These are phyloP conservation scores for Zymoseptoria crescenta DNA, from an alignment of 2,329 filamentous ascomycete species.

Conservation along the genomic window DNA sequence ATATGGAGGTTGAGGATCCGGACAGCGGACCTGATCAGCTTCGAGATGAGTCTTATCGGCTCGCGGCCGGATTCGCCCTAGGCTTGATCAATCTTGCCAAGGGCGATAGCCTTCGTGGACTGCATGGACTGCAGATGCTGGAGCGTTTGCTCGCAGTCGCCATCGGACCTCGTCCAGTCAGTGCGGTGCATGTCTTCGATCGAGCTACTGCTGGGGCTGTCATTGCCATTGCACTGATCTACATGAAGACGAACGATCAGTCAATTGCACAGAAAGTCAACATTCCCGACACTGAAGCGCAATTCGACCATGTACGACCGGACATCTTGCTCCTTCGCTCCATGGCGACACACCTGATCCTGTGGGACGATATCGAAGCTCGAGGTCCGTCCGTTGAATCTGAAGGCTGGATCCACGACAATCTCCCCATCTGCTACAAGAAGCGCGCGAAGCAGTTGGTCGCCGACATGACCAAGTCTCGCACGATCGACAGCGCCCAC, in stretches of 20 bases:
- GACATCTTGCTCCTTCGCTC: slow-evolving; percentile 88
- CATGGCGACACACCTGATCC: slow-evolving; percentile 79
- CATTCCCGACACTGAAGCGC: slow-evolving; percentile 77
- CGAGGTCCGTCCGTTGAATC: slow-evolving; percentile 3
- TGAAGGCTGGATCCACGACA: slow-evolving; percentile 60
- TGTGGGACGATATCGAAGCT: slow-evolving; percentile 79
- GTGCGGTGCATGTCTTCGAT: slow-evolving; percentile 86
- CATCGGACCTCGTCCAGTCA: slow-evolving; percentile 81
- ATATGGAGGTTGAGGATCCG: slow-evolving; percentile 70
- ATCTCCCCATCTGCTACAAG: slow-evolving; percentile 64
- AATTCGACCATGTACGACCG: slow-evolving; percentile 92
- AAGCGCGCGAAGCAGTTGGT: slow-evolving; percentile 46
- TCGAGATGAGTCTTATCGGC: slow-evolving; percentile 88
- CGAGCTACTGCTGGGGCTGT: slow-evolving; percentile 90
- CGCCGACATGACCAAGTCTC: slow-evolving; percentile 20
- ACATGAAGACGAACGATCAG: slow-evolving; percentile 91
- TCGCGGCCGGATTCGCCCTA: slow-evolving; percentile 87
- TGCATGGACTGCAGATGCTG: slow-evolving; percentile 89
- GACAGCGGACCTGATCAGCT: slow-evolving; percentile 62
- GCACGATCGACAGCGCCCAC: slow-evolving; percentile 63
- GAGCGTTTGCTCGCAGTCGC: slow-evolving; percentile 81
- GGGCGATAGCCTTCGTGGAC: slow-evolving; percentile 75
- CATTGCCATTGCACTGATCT: slow-evolving; percentile 81
- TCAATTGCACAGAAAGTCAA: slow-evolving; percentile 86
- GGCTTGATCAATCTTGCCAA: slow-evolving; percentile 93